phyloP scores from a whole-genome alignment of 1,139 yeast species.

The Saccharomyces hybrid region DNA sequence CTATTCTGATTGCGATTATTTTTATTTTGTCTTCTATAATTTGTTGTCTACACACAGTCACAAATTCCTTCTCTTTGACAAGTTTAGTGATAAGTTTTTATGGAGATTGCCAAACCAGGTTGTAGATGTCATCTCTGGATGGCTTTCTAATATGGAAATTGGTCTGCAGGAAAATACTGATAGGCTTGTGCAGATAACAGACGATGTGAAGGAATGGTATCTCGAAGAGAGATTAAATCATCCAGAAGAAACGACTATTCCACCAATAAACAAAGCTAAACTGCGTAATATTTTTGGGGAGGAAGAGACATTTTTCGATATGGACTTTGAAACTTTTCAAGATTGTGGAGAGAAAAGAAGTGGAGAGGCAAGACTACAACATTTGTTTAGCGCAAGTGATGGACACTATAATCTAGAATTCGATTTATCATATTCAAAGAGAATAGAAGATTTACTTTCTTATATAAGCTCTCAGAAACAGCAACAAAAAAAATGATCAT shows the following conservation, averaged over 20 bases:
- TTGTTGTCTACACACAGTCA: slow-evolving; percentile 1
- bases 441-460: background rate
- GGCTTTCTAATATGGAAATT: background rate
- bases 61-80: slow-evolving; percentile 2
- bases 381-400: background rate
- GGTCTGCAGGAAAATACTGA: background rate
- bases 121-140: background rate
- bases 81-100: background rate
- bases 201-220: background rate
- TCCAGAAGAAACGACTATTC: background rate
- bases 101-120: background rate
- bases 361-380: background rate
- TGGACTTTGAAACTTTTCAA: background rate
- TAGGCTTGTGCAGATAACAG: background rate
- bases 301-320: background rate
- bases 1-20: slow-evolving; percentile 7
- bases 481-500: background rate
- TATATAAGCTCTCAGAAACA: background rate
- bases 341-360: background rate
- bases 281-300: background rate
- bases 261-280: background rate
- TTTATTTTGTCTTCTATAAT: slow-evolving; percentile 14
- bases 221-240: background rate
- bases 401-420: background rate
- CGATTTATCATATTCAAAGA: background rate